Percentiles rank a stretch among this genome's conserved stretches.
These are phyloP conservation scores for Babesia sp. DNA, from an alignment of 169 alveolate species.

Conservation along the genomic window DNA sequence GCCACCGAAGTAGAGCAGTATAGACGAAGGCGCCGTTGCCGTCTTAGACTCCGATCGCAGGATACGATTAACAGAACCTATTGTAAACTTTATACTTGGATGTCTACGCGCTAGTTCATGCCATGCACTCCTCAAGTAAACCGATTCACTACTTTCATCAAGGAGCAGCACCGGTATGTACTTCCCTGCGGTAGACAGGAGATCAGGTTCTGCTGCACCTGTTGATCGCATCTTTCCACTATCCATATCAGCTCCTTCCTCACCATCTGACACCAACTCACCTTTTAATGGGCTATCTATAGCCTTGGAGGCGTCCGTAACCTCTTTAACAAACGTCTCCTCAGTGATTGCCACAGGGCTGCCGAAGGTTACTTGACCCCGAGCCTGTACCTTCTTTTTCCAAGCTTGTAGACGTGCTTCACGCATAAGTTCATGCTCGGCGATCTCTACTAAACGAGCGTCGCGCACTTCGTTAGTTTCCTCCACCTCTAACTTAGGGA, in stretches of 20 bases:
- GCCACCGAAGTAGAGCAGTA: conserved; percentile 58
- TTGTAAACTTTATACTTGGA: conserved; percentile 50
- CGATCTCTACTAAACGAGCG: conserved; percentile 46
- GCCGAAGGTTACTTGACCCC: conserved; percentile 26
- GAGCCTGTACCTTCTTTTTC: conserved; percentile 31
- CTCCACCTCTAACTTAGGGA: conserved; percentile 77
- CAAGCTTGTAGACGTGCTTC: conserved; percentile 64
- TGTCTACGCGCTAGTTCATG: conserved; percentile 37
- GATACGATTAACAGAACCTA: conserved; percentile 41
- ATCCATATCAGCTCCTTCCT: neutral
- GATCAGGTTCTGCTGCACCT: conserved; percentile 5
- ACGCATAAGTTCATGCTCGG: conserved; percentile 60
- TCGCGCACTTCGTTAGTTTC: conserved; percentile 82
- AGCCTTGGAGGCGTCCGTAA: conserved; percentile 58
- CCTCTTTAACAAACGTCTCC: conserved; percentile 53
- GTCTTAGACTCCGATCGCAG: conserved; percentile 26
- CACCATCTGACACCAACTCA: neutral
- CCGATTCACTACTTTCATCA: conserved; percentile 43
- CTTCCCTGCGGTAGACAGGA: conserved; percentile 38
- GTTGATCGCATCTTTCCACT: neutral
- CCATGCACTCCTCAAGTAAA: conserved; percentile 46
- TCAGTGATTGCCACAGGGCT: conserved; percentile 42
- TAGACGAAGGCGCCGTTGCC: conserved; percentile 47
- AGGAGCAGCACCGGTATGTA: conserved; percentile 55
- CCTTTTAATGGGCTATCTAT: neutral